phyloP scores from a whole-genome alignment of 73 alveolate species.

The Stentor roeselii region DNA sequence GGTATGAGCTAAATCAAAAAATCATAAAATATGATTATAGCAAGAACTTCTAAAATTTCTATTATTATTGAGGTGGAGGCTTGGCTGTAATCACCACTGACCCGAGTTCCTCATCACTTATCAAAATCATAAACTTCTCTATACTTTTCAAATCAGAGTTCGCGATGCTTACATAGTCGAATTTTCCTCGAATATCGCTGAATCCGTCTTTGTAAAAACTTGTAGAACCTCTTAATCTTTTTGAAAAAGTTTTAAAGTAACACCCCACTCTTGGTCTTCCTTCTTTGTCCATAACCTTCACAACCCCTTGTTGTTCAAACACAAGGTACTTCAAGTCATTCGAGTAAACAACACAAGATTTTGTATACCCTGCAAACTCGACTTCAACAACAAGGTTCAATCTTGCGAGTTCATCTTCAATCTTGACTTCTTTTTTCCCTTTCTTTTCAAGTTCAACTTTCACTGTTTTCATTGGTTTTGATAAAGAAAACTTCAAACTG shows the following conservation, averaged over 20 bases:
- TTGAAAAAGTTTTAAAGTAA: slow-evolving; percentile 79
- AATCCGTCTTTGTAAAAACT: slow-evolving; percentile 92
- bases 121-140: slow-evolving; percentile 73
- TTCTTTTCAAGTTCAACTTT: slow-evolving; percentile 39
- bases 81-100: not conserved
- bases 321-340: slow-evolving; percentile 56
- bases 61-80: slow-evolving; percentile 29
- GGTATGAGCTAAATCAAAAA: not conserved
- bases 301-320: slow-evolving; percentile 75
- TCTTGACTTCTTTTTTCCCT: not conserved
- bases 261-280: slow-evolving; percentile 70
- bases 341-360: slow-evolving; percentile 68
- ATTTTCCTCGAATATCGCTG: slow-evolving; percentile 93
- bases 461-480: slow-evolving; percentile 57
- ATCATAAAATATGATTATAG: not conserved
- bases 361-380: slow-evolving; percentile 46
- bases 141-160: slow-evolving; percentile 58
- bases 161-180: slow-evolving; percentile 80
- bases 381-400: slow-evolving; percentile 75
- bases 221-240: slow-evolving; percentile 48
- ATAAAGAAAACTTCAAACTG: slow-evolving; percentile 66
- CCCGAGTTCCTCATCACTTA: slow-evolving; percentile 77
- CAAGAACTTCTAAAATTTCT: not conserved
- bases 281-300: slow-evolving; percentile 66
- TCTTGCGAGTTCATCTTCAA: slow-evolving; percentile 67